phyloP scores from a whole-genome alignment of 2,329 filamentous ascomycete genomes.

The Colletotrichum salicis region DNA sequence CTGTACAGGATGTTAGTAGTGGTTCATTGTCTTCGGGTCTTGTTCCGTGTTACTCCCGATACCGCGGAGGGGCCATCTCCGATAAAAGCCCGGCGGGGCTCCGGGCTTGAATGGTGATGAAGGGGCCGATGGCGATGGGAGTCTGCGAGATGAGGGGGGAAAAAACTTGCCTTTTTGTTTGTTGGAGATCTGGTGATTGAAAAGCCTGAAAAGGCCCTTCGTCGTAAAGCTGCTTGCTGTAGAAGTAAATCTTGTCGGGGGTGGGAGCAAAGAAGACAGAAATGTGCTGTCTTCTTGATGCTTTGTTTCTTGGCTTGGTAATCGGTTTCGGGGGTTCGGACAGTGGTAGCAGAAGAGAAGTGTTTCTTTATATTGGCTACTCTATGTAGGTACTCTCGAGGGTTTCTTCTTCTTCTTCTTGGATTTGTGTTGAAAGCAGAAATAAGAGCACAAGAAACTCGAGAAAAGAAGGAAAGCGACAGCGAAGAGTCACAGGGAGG shows the following conservation, averaged over 20 bases:
- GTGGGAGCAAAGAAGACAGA: neutral
- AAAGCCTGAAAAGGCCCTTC: slow-evolving; percentile 9
- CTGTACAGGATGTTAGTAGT: slow-evolving; percentile 28
- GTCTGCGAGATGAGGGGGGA: neutral
- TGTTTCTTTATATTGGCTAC: slow-evolving; percentile 34
- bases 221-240: slow-evolving; percentile 21
- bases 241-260: slow-evolving; percentile 17
- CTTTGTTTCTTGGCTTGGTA: slow-evolving; percentile 6
- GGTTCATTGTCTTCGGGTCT: neutral
- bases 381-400: slow-evolving; percentile 29
- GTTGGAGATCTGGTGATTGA: neutral
- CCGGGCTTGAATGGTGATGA: neutral
- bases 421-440: neutral
- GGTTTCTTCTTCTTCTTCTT: neutral
- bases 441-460: slow-evolving; percentile 21
- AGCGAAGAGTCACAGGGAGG: slow-evolving; percentile 3
- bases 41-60: neutral
- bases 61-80: slow-evolving; percentile 1
- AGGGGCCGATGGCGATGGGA: neutral
- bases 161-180: slow-evolving; percentile 15
- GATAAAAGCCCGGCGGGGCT: slow-evolving; percentile 30
- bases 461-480: slow-evolving; percentile 16
- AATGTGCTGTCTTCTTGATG: slow-evolving; percentile 6
- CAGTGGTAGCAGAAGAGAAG: slow-evolving; percentile 26
- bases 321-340: slow-evolving; percentile 21